Base-by-base conservation (phyloP, 192 early-diverging fungal species). In the Rhizophlyctis rosea region DNA sequence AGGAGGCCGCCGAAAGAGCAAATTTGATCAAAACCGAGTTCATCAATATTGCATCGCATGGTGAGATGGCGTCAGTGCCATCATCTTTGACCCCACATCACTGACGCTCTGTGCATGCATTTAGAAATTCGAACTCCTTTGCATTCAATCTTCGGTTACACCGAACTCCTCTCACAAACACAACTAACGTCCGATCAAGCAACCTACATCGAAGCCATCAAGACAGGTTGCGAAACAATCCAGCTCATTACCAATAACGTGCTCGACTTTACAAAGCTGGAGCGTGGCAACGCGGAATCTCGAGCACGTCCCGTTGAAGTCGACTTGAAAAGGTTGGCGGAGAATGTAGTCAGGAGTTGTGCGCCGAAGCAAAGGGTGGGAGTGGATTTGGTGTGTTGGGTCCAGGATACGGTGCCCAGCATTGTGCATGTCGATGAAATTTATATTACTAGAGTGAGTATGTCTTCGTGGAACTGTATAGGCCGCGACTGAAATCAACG, bases 231-330 rank as follows among this genome's bases (percentile, higher is more conserved):
- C 31, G 44, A 61, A 9, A 61, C 59, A 21, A 61, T 50, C 47
- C 59, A 61, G 50, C 48, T 61, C 16, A 61, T 61, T 30, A 61
- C 59, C n/a, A 61, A 21, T 0, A 61, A 61, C 31, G 59, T 61
- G 13, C 59, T 61, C 47, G 59, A 61, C 50, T 61, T 61, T 30
- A 50, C 59, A 7, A 61, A 61, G 28, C 59, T 61, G n/a, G 59
- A 61, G 29, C 59, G 59, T 29, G 47, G 11, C 2, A 61, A 61
- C 48, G 31, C 14, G 3, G 59, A 52, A 53, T 52, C 47, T 13
- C 30, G 18, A 14, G 48, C 59, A 21, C 13, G 18, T 25, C 59
- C 47, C 2, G 59, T 61, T 2, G 36, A 53, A 14, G 25, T 61
- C n/a, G 59, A 61, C 28, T 14, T 61, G 25, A 34, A 47, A 25